Evolutionary conservation across 2,329 filamentous ascomycete genomes (phyloP).

Genomic region (Apiospora kogelbergensis): DNA sequence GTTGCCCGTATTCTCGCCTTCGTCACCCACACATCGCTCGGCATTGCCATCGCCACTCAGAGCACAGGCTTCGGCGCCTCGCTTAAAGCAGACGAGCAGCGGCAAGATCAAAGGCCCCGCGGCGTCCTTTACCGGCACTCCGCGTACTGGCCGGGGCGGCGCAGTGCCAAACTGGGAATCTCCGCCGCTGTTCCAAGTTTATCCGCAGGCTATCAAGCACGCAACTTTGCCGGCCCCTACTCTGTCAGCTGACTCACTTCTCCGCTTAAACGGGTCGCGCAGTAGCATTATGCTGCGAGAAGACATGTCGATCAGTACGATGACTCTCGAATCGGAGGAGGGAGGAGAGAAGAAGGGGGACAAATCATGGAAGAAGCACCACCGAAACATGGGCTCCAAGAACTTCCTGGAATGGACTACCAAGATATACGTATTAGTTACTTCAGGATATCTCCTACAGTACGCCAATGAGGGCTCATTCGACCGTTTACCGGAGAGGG

Average conservation of each 20-base stretch:
- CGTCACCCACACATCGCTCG: not conserved
- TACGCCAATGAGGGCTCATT: slow-evolving; percentile 70
- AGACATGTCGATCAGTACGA: slow-evolving; percentile 29
- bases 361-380: slow-evolving; percentile 47
- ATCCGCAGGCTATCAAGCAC: slow-evolving; percentile 79
- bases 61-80: slow-evolving; percentile 12
- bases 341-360: slow-evolving; percentile 36
- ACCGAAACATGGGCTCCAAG: slow-evolving; percentile 40
- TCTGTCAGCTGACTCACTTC: slow-evolving; percentile 66
- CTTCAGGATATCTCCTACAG: slow-evolving; percentile 72
- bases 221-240: slow-evolving; percentile 67
- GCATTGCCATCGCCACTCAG: slow-evolving; percentile 13
- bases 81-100: slow-evolving; percentile 15
- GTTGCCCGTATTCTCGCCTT: slow-evolving; percentile 20
- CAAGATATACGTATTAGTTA: slow-evolving; percentile 72
- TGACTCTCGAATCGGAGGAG: slow-evolving; percentile 27
- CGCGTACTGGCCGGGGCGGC: not conserved
- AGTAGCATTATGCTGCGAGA: slow-evolving; percentile 37
- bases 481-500: slow-evolving; percentile 72
- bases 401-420: slow-evolving; percentile 63
- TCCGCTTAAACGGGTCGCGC: slow-evolving; percentile 59
- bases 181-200: slow-evolving; percentile 83
- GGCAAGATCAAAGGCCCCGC: slow-evolving; percentile 17
- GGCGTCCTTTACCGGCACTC: not conserved
- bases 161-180: slow-evolving; percentile 48